Conservation (phyloP, 345 rosid genomes). For the Rhodamnia rubescens region DNA sequence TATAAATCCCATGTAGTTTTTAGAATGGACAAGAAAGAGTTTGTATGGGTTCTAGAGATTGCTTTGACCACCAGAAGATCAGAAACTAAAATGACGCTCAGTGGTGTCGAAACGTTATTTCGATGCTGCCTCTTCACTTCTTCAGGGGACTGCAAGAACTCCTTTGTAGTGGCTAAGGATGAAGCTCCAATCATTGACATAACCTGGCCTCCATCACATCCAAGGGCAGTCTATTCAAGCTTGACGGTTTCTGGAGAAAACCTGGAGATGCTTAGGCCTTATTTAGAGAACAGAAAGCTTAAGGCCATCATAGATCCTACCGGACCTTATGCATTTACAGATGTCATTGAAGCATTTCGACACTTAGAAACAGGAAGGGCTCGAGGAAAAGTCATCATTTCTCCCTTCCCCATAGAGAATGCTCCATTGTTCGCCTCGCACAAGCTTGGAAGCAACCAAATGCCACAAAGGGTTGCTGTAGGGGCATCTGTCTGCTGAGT, state of each 20-base stretch:
- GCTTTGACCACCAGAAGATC: background rate
- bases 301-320: conserved; percentile 30
- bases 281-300: conserved; percentile 21
- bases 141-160: conserved; percentile 31
- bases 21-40: background rate
- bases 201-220: conserved; percentile 39
- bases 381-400: conserved; percentile 29
- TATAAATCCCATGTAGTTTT: background rate
- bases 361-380: conserved; percentile 35
- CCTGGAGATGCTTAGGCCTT: conserved; percentile 19
- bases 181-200: conserved; percentile 30
- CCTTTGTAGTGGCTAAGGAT: conserved; percentile 30
- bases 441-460: background rate
- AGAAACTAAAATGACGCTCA: background rate
- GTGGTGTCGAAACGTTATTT: background rate
- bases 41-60: background rate
- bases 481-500: background rate
- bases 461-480: background rate
- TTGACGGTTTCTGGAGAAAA: conserved; percentile 24
- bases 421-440: background rate
- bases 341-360: conserved; percentile 32
- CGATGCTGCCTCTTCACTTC: background rate
- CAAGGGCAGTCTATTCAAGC: conserved; percentile 30
- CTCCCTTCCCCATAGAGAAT: conserved; percentile 12
- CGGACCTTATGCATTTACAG: conserved; percentile 22